Base-by-base conservation (phyloP, 768 basidiomycete genomes). In the Boletus sensibilis region DNA sequence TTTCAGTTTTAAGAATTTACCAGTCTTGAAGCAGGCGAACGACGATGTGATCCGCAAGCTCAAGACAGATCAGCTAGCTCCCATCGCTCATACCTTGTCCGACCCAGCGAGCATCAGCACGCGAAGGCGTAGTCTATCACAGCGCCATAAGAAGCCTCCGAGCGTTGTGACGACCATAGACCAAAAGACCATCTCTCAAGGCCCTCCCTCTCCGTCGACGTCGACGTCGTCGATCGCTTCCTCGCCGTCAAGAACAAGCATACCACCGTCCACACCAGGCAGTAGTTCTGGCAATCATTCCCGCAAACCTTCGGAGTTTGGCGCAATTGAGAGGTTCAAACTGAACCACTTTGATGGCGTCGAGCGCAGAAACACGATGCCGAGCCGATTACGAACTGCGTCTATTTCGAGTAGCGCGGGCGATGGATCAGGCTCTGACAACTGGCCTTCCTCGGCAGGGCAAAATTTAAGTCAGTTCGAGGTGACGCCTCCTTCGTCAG, bases 1-100 rank as follows among this genome's bases (percentile, higher is more conserved):
- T 0, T 99, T 99, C 78, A 94, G 89, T 74, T 99, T 94, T 82
- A 98, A 98, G 80, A 99, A 99, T 68, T 72, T 98, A 40, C 93
- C 93, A 0, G 84, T 97, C 8, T 76, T 98, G 72, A 99, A 98
- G 75, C 94, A 98, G 73, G 94, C 93, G 18, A 99, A 99, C 70
- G 97, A 99, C 73, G 95, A 98, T 68, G 87, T 98, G 63, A 97
- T 99, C 64, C 86, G 92, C 58, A 97, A 98, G 74, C 79, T 98
- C 67, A 89, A 92, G 74, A 91, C 90, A 2, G 96, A 98, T 61
- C 92, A 93, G 65, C 82, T 94, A 75, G 75, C 82, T 0, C 91
- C 92, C 13, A 79, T 94, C 40, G 74, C 83, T 0, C 90, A 93
- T 60, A 78, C 90, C 7, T 75, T 92, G 57, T 79, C 86, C 5